Base-by-base conservation (phyloP, 2,329 filamentous ascomycete genomes). In the Fusarium palustre region DNA sequence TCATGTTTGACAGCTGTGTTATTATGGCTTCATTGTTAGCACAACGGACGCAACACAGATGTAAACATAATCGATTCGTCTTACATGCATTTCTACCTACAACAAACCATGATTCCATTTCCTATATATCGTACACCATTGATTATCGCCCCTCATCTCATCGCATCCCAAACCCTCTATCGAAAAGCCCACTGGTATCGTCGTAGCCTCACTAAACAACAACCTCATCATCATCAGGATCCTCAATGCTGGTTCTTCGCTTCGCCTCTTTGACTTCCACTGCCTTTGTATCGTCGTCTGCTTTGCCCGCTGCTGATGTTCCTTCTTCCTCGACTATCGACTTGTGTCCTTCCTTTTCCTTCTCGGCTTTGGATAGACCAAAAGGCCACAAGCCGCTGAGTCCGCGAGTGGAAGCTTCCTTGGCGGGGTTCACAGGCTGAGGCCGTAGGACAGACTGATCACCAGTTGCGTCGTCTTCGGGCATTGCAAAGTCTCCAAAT, bases 401-500 rank as follows among this genome's bases (percentile, higher is more conserved):
- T 0, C 78, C 77, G 18, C 79, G 70, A n/a, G 77, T 76, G 6
- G 55, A 63, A 18, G 74, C 79, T 43, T 79, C 81, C 49, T 78
- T 80, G 12, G 82, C 79, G 2, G 85, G 86, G 55, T 88, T 85
- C 9, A 88, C 81, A 0, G 85, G 82, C 5, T 88, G 79, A 4
- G 87, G 87, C 69, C 86, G 85, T 57, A 88, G 77, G 4, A 89
- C 80, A n/a, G 84, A 79, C 7, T 28, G 33, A 28, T 80, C 81
- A 31, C 67, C 74, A 7, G 72, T 69, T n/a, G 55, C 70, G 13
- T 80, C 81, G 52, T 84, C 80, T 75, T 90, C 88, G 13, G 88
- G 86, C 80, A 91, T 88, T 68, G 88, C 88, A 70, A 91, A 91
- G 60, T 91, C 90, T 16, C 89, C 90, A 79, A 91, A 87, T 72